Percentiles rank a stretch among this genome's conserved stretches.
These are phyloP conservation scores for Euphorbia pulcherrima DNA, from an alignment of 345 rosid species.

Conservation along the genomic window DNA sequence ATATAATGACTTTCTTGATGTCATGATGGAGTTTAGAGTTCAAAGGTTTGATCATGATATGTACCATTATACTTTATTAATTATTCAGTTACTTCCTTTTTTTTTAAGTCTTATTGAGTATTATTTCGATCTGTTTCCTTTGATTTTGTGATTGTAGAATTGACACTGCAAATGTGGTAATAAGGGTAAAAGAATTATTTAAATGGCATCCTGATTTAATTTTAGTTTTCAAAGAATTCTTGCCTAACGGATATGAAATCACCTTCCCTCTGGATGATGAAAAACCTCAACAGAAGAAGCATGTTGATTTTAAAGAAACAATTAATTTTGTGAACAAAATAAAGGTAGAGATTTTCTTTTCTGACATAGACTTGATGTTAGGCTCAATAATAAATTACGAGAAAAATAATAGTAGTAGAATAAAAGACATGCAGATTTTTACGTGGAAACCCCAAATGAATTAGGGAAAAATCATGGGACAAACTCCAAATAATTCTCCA, in stretches of 20 bases:
- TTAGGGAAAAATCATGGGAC: too few relatives aligned
- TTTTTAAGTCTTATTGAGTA: not conserved
- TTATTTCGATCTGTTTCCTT: not conserved
- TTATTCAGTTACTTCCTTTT: not conserved
- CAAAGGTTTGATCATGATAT: conserved; percentile 28
- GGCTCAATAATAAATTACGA: too few relatives aligned
- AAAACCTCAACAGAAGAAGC: conserved; percentile 31
- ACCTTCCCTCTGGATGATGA: conserved; percentile 31
- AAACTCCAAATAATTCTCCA: too few relatives aligned
- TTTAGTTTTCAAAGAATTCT: conserved; percentile 35
- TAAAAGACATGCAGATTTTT: too few relatives aligned
- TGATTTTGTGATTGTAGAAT: conserved; percentile 20
- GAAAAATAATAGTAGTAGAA: too few relatives aligned
- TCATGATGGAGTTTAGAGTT: conserved; percentile 37
- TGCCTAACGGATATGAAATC: conserved; percentile 37
- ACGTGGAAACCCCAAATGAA: too few relatives aligned
- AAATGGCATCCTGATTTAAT: conserved; percentile 34
- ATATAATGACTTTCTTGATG: conserved; percentile 34
- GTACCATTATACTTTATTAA: not conserved
- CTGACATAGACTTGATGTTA: not conserved
- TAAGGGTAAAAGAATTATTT: conserved; percentile 35
- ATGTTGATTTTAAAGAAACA: conserved; percentile 36
- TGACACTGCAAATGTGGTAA: conserved; percentile 33
- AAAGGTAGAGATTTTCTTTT: conserved; percentile 21
- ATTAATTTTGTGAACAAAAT: conserved; percentile 35